Base-by-base conservation (phyloP, 345 rosid species). In the Eutrema japonicum region DNA sequence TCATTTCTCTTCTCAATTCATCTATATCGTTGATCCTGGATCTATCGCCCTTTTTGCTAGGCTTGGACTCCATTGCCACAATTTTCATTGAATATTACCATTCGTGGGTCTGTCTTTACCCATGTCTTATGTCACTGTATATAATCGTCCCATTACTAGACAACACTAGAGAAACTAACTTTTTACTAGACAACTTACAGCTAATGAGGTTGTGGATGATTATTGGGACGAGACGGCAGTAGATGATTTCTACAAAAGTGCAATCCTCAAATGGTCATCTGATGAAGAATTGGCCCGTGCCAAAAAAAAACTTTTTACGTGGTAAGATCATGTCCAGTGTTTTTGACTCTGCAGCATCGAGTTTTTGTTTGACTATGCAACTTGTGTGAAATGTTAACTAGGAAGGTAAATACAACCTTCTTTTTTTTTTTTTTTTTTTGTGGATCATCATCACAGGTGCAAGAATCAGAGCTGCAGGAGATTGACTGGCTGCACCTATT, bases 221-320 rank as follows among this genome's bases (percentile, higher is more conserved):
- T 0, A 3, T 32, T 69, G 35, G 35, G 55, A 45, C 62, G 5
- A 45, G 13, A 35, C 11, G n/a, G 10, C 26, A 22, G 6, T 69
- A 22, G 64, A 46, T 56, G 46, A 5, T 8, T 69, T 45, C 64
- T 45, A 56, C 55, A 45, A 37, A 56, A 3, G 2, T 33, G 2
- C 2, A 12, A 69, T 45, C 37, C 65, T 13, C 27, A 56, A 69
- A 33, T 69, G 73, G 73, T 56, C 56, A 26, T 69, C 73, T 35
- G 37, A 12, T 35, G 55, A 69, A 0, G 55, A 14, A 2, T 56
- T 69, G 55, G 36, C 55, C 2, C 0, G 1, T 69, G 64, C 45
- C 55, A 12, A 45, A 9, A 45, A 9, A 56, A 56, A 33, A 69
- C 33, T 3, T 45, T 33, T 29, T 56, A 69, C 52, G 36, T 33